A percentile compares a stretch with the other conserved stretches of the same genome.
Evolutionary conservation across 2,329 filamentous ascomycete genomes (phyloP).

Genomic region (Pseudovirgaria hyperparasitica): DNA sequence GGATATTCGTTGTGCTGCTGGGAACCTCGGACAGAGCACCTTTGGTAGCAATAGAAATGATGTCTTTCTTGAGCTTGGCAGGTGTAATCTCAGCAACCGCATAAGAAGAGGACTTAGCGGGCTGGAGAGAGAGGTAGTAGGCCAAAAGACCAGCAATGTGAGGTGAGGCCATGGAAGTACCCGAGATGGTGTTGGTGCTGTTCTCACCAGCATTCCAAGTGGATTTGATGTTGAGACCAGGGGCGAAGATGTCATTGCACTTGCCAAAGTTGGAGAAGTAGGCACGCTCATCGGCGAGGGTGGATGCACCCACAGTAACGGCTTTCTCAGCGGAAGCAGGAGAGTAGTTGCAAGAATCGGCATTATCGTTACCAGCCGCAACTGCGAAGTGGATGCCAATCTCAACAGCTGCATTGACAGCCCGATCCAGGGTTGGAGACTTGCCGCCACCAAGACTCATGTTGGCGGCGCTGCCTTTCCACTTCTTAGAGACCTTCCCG

Average conservation of each 20-base stretch:
- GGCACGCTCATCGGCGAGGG: constrained; percentile 84
- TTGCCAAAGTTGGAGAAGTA: constrained; percentile 99
- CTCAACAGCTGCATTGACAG: constrained; percentile 85
- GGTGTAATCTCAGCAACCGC: constrained; percentile 82
- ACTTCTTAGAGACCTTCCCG: constrained; percentile 80
- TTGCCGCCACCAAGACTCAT: constrained; percentile 99
- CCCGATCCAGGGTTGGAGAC: constrained; percentile 78
- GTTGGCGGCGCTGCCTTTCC: constrained; percentile 98
- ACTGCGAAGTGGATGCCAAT: constrained; percentile 95
- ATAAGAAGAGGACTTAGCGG: constrained; percentile 77
- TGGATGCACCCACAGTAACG: constrained; percentile 91
- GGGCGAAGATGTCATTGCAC: constrained; percentile 98
- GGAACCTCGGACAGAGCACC: constrained; percentile 72
- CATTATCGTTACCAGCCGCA: constrained; percentile 96
- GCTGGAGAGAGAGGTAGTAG: constrained; percentile 96
- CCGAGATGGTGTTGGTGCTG: constrained; percentile 96
- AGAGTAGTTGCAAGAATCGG: constrained; percentile 98
- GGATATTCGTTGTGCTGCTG: constrained; percentile 77
- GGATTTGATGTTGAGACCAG: constrained; percentile 90
- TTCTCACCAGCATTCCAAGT: constrained; percentile 97
- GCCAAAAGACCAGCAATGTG: constrained; percentile 93
- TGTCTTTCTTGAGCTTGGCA: constrained; percentile 80
- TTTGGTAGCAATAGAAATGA: constrained; percentile 72
- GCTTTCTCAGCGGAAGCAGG: constrained; percentile 85
- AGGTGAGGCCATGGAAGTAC: constrained; percentile 97